Base-by-base conservation (phyloP, 805 yeast genomes). In the Candida quercuum region DNA sequence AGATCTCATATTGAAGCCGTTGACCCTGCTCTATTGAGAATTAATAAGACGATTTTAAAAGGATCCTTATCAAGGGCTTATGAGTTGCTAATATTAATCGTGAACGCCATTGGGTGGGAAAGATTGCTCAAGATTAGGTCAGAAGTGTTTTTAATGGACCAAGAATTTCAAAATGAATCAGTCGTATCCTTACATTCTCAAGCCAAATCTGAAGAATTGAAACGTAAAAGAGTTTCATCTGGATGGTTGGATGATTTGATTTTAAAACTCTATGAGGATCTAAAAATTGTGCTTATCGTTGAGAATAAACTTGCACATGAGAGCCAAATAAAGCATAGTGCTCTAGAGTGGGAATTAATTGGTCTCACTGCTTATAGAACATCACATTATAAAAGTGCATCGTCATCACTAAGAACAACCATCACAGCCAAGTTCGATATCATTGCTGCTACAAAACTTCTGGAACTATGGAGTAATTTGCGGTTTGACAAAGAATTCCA, bases 21-120 rank as follows among this genome's bases (percentile, higher is more conserved):
- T 11, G 77, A 72, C 48, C 74, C 76, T 2, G 59, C 63, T 1
- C 65, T 78, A 39, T 44, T 73, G 13, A 61, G 72, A 33, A 65
- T 78, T 36, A 77, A 78, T 13, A 76, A 74, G 10, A 66, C 76
- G 0, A 54, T 60, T 15, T 56, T 78, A 20, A 66, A 71, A 31
- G 74, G 78, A 5, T 75, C 85, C 1, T 74, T 76, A 42, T 60
- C 63, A 22, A 62, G 61, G 37, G 86, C 85, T 1, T 91, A 86
- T 56, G 81, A 79, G 30, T 60, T 88, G 39, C 60, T 91, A 39
- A 78, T 94, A 5, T 66, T 76, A 8, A 72, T 93, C 46, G 76
- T 80, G 3, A 71, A 80, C 15, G 61, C 69, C 18, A 65, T 80
- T 28, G 96, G 96, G 4, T 91, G 99, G 99, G 86, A 86, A 48